These are phyloP conservation scores for Ganoderma multipileum DNA, from an alignment of 1,284 basidiomycete species.

Conservation along the genomic window DNA sequence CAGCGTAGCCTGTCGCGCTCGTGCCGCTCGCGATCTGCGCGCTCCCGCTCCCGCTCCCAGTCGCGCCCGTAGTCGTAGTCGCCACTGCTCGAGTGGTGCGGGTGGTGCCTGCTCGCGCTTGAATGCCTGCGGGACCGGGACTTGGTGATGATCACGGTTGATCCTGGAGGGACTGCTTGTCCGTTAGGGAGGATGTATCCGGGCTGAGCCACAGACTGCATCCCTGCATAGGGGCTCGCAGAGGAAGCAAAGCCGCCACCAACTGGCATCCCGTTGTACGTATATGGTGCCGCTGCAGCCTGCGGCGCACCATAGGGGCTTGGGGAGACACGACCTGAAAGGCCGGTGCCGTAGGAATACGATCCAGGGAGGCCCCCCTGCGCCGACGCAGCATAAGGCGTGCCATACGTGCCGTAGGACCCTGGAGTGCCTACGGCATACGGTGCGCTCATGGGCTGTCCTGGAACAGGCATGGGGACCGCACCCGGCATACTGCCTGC, in stretches of 20 bases:
- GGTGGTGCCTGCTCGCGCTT: constrained; percentile 27
- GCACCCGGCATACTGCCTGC: constrained; percentile 2
- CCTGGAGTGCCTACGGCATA: constrained; percentile 26
- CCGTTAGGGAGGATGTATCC: constrained; percentile 22
- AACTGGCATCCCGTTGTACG: constrained; percentile 20
- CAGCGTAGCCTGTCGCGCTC: constrained; percentile 18
- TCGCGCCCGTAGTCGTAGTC: constrained; percentile 24
- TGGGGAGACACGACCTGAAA: constrained; percentile 20
- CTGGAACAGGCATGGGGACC: constrained; percentile 25
- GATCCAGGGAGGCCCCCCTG: constrained; percentile 18
- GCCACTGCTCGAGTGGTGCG: constrained; percentile 28
- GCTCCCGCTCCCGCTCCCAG: constrained; percentile 21
- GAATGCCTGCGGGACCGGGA: constrained; percentile 27
- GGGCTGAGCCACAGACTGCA: not conserved
- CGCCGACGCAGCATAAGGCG: constrained; percentile 11
- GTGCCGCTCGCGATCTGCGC: constrained; percentile 21
- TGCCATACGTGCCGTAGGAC: constrained; percentile 22
- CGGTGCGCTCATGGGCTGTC: constrained; percentile 14
- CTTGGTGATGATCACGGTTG: constrained; percentile 32
- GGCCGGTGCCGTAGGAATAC: constrained; percentile 18
- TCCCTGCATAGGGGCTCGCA: constrained; percentile 18
- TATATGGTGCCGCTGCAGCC: constrained; percentile 7
- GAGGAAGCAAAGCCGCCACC: constrained; percentile 21
- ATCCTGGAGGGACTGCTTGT: constrained; percentile 22
- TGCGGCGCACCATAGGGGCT: constrained; percentile 18